These are phyloP conservation scores for Microthlaspi erraticum DNA, from an alignment of 345 rosid species.

Conservation along the genomic window DNA sequence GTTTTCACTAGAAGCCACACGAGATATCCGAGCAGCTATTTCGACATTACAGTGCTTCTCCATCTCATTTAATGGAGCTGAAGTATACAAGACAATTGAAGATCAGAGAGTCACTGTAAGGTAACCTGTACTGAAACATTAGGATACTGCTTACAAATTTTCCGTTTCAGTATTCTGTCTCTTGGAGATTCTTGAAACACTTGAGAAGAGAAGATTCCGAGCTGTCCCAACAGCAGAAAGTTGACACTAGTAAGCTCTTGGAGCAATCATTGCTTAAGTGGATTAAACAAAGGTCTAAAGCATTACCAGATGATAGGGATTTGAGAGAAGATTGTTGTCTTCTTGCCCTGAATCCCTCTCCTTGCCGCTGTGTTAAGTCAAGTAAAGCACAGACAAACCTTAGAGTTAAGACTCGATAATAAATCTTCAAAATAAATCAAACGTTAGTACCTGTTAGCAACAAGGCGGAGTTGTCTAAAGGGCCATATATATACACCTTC, in stretches of 20 bases:
- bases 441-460: constrained; percentile 73
- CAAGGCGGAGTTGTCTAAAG: constrained; percentile 95
- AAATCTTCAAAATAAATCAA: constrained; percentile 5
- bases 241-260: constrained; percentile 30
- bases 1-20: constrained; percentile 51
- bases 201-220: constrained; percentile 97
- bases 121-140: not conserved
- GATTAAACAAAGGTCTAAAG: constrained; percentile 18
- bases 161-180: constrained; percentile 79
- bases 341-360: constrained; percentile 80
- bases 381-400: constrained; percentile 30
- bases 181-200: constrained; percentile 92
- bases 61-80: constrained; percentile 83
- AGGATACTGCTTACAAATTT: constrained; percentile 62
- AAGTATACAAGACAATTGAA: constrained; percentile 44
- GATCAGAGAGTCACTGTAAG: constrained; percentile 11
- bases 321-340: constrained; percentile 82
- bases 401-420: constrained; percentile 3
- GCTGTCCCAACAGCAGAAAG: constrained; percentile 60
- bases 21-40: constrained; percentile 86
- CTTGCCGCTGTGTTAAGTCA: constrained; percentile 68
- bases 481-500: constrained; percentile 99
- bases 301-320: constrained; percentile 96
- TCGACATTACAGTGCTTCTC: constrained; percentile 96
- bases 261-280: constrained; percentile 16